Evolutionary conservation across 306 rosid genomes (phyloP), one percentile per base, ranked within the genome.

Genomic region (Fagus crenata): DNA sequence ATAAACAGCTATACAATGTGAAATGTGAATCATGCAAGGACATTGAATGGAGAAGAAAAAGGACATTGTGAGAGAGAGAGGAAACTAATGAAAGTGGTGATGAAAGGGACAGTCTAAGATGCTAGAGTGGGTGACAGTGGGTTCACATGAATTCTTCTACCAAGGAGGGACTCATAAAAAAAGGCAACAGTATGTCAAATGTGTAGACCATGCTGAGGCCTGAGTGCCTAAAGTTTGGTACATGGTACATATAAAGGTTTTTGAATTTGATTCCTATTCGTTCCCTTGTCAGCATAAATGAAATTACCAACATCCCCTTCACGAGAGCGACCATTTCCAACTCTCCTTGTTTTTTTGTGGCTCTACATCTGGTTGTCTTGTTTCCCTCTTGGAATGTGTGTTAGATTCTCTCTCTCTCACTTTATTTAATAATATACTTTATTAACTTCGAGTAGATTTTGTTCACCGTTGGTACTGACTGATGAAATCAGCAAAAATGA

Each of bases 241-340:
- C 68, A 75, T 54, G 78, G 86, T 76, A 81, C 67, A 42, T 49
- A 74, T 58, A 78, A 51, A 77, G 69, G 80, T 65, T 76, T 72
- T 83, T 78, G 76, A 60, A 65, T 59, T 41, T 72, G 60, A 33
- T 39, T 61, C 77, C 74, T 69, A 37, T 76, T 46, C 84, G 55
- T 60, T 55, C 73, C 63, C 76, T 80, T 79, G 94, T 79, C 81
- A 84, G 68, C 77, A 67, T 80, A 80, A 73, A 46, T 14, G 11
- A 89, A 81, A 80, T 84, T 74, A 84, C 81, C 93, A 73, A 84
- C 67, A 85, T 89, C 88, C 81, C 81, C 73, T 83, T 89, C 98
- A 91, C 89, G 92, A 89, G 90, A 85, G 72, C 33, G 93, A 85
- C 97, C 85, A 71, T 81, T 90, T 87, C 92, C 92, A 65, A 87